These are phyloP conservation scores for Neurospora sp. DNA, from an alignment of 495 filamentous ascomycete species.

Conservation along the genomic window DNA sequence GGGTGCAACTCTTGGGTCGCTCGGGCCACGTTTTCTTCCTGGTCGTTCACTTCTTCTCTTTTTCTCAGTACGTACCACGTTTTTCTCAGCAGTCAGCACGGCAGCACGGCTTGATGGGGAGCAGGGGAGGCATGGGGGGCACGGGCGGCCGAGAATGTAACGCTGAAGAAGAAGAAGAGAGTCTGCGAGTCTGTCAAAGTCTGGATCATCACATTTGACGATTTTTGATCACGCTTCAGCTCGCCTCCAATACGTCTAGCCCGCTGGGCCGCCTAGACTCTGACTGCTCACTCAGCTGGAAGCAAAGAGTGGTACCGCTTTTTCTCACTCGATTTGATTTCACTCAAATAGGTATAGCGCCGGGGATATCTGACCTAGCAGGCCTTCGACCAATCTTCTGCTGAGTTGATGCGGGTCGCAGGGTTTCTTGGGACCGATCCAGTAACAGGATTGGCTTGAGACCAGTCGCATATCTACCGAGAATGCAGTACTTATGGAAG, in stretches of 20 bases:
- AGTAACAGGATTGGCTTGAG: no score
- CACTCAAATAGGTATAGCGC: no score
- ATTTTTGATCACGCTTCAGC: background rate
- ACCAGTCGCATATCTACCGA: background rate
- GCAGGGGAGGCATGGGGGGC: no score
- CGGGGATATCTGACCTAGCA: no score
- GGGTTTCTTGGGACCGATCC: no score
- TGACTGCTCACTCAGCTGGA: background rate
- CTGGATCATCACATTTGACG: background rate
- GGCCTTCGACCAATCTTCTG: no score
- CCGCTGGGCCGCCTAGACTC: background rate
- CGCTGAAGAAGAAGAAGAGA: background rate
- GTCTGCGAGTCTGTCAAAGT: background rate
- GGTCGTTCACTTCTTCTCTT: no score
- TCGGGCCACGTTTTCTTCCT: background rate
- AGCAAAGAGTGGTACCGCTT: background rate
- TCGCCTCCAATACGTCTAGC: background rate
- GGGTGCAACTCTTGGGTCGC: background rate
- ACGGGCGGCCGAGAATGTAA: background rate
- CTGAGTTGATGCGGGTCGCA: no score
- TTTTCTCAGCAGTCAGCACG: background rate
- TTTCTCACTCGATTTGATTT: no score
- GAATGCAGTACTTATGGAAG: background rate
- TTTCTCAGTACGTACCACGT: no score
- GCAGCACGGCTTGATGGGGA: background rate